Evolutionary conservation across 805 yeast genomes (phyloP), one percentile per base, ranked within the genome.

Genomic region (Saccharomycopsis javanensis): DNA sequence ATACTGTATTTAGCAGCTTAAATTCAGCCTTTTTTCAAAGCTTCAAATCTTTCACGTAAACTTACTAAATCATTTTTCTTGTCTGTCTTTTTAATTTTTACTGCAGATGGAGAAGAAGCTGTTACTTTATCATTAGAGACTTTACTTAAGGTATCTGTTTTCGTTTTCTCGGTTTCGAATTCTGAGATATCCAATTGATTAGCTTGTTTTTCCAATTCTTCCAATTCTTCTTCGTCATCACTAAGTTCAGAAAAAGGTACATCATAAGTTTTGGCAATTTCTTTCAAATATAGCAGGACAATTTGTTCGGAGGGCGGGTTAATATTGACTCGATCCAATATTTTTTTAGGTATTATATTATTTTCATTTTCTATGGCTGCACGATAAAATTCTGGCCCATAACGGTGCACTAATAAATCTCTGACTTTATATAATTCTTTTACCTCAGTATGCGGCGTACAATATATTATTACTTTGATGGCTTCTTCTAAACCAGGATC

Each of bases 181-280:
- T 42, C 48, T 1, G 15, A 16, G 23, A 42, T 20, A 25, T 42
- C 28, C 4, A 42, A 20, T 42, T 42, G 27, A 42, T 42, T 20
- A 5, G 56, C 57, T n/a, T 64, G 69, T 2, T 57, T 63, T 3
- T 61, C 69, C 3, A 64, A 64, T 2, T 58, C 68, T 2, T 62
- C 66, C 11, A 65, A 69, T 2, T 64, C 66, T 28, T 66, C 68
- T 10, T 62, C 63, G 6, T 65, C 69, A n/a, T 67, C 66, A 20
- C 61, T 62, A 57, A 82, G 67, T 13, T 81, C 84, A 33, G 88
- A 81, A 64, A 81, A 90, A 1, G 89, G 86, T 0, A 83, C 94
- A 23, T 78, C 76, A 65, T 90, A 89, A 0, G 96, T 86, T 54
- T 75, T 75, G 1, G 96, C 96, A 60, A 89, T 89, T 65, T 89